Base-by-base conservation (phyloP, 2,329 filamentous ascomycete species). In the Pseudofabraea citricarpa region DNA sequence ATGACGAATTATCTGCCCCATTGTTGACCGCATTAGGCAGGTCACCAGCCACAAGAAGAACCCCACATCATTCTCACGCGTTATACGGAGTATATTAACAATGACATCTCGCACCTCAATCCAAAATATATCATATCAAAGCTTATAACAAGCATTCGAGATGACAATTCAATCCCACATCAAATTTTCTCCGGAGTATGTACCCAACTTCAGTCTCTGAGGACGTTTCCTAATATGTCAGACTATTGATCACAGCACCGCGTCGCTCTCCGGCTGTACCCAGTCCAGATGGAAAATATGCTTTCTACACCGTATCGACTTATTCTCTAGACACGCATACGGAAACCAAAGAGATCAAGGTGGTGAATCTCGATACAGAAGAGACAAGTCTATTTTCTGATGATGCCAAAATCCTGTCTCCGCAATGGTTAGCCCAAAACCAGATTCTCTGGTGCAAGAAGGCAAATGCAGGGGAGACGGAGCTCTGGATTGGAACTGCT, bases 191-290 rank as follows among this genome's bases (percentile, higher is more conserved):
- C 35, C 35, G 15, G 35, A 37, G 35, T 37, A 23, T 22, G 35
- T 22, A 9, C n/a, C 35, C 10, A 24, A 13, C 19, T 21, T 37
- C 10, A n/a, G 6, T n/a, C 15, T 7, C 21, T 37, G 7, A n/a
- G 16, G 10, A 13, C 35, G n/a, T 22, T 15, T 37, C n/a, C 19
- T 15, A 8, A n/a, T 18, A 22, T 21, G 13, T 4, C 8, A 41
- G 39, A 22, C 4, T 85, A 54, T 72, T 90, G 46, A 74, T 90
- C 55, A 81, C 81, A 51, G 83, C 84, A n/a, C 83, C 85, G 16
- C 79, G 86, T 45, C 80, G 85, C 36, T 84, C 82, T 6, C 63
- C 78, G 9, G 85, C 78, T 35, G 61, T 79, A 1, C 85, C 85
- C 15, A 89, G 87, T 59, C 62, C 72, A 16, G 70, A 75, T 39